Conservation (phyloP, 768 basidiomycete species). For the Butyriboletus loyo region DNA sequence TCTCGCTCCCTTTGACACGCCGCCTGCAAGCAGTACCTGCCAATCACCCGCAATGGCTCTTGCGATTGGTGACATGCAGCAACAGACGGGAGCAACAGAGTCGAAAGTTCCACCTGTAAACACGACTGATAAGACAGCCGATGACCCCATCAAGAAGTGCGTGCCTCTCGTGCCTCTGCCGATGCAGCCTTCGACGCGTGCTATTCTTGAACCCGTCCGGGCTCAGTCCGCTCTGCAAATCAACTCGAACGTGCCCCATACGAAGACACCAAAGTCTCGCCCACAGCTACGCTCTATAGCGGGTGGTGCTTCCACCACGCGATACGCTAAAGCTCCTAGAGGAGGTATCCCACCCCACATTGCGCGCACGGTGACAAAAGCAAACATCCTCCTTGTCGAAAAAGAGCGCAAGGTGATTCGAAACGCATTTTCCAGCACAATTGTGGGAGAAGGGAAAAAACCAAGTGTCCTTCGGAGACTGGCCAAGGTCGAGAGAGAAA, state of each 20-base stretch:
- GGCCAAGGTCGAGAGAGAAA: neutral
- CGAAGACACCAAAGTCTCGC: constrained; percentile 8
- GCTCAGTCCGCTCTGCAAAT: neutral
- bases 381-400: constrained; percentile 23
- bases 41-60: neutral
- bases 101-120: neutral
- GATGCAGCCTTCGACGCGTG: neutral
- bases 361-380: constrained; percentile 31
- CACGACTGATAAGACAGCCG: neutral
- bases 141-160: neutral
- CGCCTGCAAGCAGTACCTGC: neutral
- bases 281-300: neutral
- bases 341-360: constrained; percentile 32
- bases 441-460: constrained; percentile 9
- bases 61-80: neutral
- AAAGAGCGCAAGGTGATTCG: constrained; percentile 22
- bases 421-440: constrained; percentile 7
- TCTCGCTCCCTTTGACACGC: neutral
- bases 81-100: neutral
- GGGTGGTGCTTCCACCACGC: neutral
- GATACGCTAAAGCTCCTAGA: constrained; percentile 21
- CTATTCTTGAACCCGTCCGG: constrained; percentile 2
- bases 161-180: neutral
- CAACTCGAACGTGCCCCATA: neutral
- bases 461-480: constrained; percentile 27